Base-by-base conservation (phyloP, 2,329 filamentous ascomycete species). In the Huntiella moniliformis region DNA sequence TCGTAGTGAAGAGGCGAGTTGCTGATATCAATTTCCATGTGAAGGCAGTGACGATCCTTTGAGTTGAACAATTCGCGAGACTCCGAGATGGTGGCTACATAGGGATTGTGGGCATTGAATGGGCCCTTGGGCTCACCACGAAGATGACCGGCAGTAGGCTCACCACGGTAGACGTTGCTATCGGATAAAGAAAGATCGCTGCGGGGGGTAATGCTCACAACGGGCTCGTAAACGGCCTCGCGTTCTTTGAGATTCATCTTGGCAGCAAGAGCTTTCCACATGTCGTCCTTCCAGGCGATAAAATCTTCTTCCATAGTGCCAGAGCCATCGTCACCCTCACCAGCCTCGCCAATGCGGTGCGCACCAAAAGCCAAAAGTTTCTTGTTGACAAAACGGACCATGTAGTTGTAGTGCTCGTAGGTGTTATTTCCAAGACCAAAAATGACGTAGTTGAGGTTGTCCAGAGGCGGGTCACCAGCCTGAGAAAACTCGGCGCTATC, bases 231-330 rank as follows among this genome's bases (percentile, higher is more conserved):
- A 50, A 93, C 78, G 51, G 87, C 84, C 60, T 98, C 92, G 50
- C 91, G 86, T 65, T 98, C 91, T 63, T 96, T 82, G 47, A 98
- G 67, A 45, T 75, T 75, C 80, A 98, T 84, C 58, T 83, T 77
- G 53, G 83, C 74, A 17, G 81, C 71, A 45, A 98, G 70, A 50
- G 82, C 82, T 56, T 73, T 68, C 91, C 92, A 98, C 91, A 98
- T 98, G 51, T 87, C 87, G 57, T 98, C 91, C 67, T 98, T 98
- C 91, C 91, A 98, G 53, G 88, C 84, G 56, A 98, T 67, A 63
- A 96, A 98, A 58, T 98, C 92, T 66, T 98, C 92, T 66, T 98
- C 91, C 92, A 98, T 98, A 48, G 91, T 98, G 51, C 92, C 91
- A 53, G 91, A 87, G 52, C 92, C 91, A 60, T 98, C 91, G 56